Percentiles rank a stretch among this genome's conserved stretches.
These are phyloP conservation scores for Dentipellis sp. DNA, from an alignment of 768 basidiomycete species.

Conservation along the genomic window DNA sequence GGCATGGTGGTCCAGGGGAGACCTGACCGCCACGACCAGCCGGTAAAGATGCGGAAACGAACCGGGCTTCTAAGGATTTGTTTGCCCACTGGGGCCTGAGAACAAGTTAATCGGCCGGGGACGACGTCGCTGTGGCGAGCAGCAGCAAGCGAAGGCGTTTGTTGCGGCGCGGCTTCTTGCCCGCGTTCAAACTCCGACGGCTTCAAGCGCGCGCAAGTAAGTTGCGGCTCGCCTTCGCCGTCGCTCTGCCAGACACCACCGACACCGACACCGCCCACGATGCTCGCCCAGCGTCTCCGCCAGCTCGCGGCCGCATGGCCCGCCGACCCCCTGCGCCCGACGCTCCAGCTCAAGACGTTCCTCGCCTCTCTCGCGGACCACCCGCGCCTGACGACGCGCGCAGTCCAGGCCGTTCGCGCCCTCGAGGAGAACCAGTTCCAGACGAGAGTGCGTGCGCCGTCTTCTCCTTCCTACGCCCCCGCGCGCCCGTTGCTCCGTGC, in stretches of 20 bases:
- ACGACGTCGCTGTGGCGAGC: neutral
- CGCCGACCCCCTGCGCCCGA: slow-evolving; percentile 67
- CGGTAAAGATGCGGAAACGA: too few relatives aligned
- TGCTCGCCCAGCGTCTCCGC: slow-evolving; percentile 40
- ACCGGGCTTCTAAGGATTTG: too few relatives aligned
- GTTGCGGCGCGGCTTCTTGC: neutral
- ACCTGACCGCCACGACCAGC: too few relatives aligned
- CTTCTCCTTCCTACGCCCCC: neutral
- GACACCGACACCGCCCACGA: slow-evolving; percentile 21
- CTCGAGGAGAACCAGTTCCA: slow-evolving; percentile 46
- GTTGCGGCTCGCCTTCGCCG: neutral
- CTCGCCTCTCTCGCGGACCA: slow-evolving; percentile 57
- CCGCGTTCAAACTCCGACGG: neutral
- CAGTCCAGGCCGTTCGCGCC: slow-evolving; percentile 50
- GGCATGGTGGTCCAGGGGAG: too few relatives aligned
- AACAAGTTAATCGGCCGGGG: too few relatives aligned
- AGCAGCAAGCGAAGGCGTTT: neutral
- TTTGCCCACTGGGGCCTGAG: too few relatives aligned
- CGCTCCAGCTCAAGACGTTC: slow-evolving; percentile 61
- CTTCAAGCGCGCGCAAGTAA: neutral
- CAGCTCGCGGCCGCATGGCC: slow-evolving; percentile 56
- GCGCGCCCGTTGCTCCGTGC: neutral
- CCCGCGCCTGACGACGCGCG: slow-evolving; percentile 53
- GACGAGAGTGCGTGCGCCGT: slow-evolving; percentile 39
- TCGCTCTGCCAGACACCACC: neutral